Percentiles rank a stretch among this genome's conserved stretches.
Conservation (phyloP, 306 rosid genomes). For the Pterocarpus santalinus region DNA sequence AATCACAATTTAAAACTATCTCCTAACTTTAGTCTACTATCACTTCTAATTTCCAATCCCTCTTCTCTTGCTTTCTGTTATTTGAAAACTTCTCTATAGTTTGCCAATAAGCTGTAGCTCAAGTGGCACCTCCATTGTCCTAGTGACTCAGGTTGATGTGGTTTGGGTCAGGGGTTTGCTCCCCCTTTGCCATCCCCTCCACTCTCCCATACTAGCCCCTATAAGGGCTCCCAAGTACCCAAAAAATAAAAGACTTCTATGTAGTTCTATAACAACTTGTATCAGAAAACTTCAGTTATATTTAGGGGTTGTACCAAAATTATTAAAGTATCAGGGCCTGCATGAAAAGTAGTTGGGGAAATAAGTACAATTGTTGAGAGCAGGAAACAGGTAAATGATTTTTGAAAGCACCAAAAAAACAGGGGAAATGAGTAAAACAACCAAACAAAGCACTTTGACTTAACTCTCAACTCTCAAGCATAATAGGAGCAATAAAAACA, state of each 20-base stretch:
- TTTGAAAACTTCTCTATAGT: not conserved
- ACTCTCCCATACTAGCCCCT: too few relatives aligned
- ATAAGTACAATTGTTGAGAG: conserved; percentile 1
- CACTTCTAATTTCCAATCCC: conserved; percentile 34
- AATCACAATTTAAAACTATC: not conserved
- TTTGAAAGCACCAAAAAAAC: not conserved
- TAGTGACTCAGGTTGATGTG: not conserved
- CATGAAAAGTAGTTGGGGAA: conserved; percentile 18
- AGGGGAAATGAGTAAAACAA: not conserved
- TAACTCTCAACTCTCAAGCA: not conserved
- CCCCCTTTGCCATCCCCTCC: not conserved
- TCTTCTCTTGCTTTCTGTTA: not conserved
- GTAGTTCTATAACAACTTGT: not conserved
- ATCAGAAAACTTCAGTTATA: conserved; percentile 18
- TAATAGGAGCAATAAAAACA: conserved; percentile 16
- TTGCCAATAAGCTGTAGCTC: not conserved
- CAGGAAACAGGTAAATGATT: not conserved
- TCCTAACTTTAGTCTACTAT: conserved; percentile 12
- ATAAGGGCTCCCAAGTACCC: too few relatives aligned
- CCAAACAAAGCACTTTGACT: not conserved
- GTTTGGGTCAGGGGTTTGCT: not conserved
- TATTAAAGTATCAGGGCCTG: not conserved
- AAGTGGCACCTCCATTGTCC: not conserved
- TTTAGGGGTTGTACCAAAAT: not conserved
- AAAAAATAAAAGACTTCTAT: not conserved